Base-by-base conservation (phyloP, 768 basidiomycete genomes). In the Russula sp. region DNA sequence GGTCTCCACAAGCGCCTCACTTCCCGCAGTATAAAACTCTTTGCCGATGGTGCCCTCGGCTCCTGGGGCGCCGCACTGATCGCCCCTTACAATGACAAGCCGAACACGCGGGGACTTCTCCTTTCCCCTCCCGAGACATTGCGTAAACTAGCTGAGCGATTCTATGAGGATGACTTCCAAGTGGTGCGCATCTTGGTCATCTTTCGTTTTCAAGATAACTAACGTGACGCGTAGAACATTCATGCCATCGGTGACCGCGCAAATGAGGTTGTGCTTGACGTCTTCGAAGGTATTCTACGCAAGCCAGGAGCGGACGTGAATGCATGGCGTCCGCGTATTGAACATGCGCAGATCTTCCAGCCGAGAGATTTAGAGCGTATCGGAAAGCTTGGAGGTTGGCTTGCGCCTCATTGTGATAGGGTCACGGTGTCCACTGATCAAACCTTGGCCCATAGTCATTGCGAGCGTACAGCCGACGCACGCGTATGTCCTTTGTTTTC, bases 381-480 rank as follows among this genome's bases (percentile, higher is more conserved):
- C 24, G 89, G 86, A 36, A 78, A 75, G 56, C 80, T 97, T 13
- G 92, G 92, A 69, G 85, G 94, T 89, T 46, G 63, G 42, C 84
- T 72, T 20, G 20, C 59, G 42, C 32, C 32, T 61, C 38, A 26
- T 42, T 34, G 14, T 18, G 5, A 44, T 32, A 36, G 10, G 4
- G n/a, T n/a, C 26, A 49, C n/a, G 11, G 11, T 11, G 34, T 34
- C 34, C 42, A 26, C 46, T 64, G 16, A 59, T 22, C 2, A 49
- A 36, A 48, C 22, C n/a, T 14, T n/a, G 28, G 7, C 18, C n/a
- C 36, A n/a, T 50, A 94, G 91, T 98, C 24, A 89, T 96, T 70
- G 83, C 90, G 5, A 95, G 93, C 69, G 92, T 96, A 3, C 94
- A 98, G 71, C 94, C 94, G 0, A 94, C 92, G 1, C 94, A 97